Percentiles rank a stretch among this genome's conserved stretches.
Evolutionary conservation across 306 rosid genomes (phyloP).

Genomic region (Castanea crenata): DNA sequence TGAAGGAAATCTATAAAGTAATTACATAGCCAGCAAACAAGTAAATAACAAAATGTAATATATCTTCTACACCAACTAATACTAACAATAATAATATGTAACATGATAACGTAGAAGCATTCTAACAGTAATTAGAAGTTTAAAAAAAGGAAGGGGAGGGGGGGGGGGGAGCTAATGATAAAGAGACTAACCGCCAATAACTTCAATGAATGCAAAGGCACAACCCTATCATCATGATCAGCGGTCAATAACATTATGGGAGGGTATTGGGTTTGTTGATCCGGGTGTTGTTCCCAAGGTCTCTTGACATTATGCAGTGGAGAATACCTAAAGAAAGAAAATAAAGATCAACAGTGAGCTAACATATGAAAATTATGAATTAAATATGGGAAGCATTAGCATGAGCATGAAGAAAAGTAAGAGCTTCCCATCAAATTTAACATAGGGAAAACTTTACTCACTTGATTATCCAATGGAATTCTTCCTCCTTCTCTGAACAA

Average conservation of each 20-base stretch:
- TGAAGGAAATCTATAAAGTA: neutral
- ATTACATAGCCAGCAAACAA: neutral
- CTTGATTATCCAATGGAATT: slow-evolving; percentile 90
- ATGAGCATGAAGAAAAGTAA: neutral
- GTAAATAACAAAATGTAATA: neutral
- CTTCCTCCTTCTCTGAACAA: slow-evolving; percentile 87
- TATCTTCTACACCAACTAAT: neutral
- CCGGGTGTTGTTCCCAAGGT: slow-evolving; percentile 73
- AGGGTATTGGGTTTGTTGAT: slow-evolving; percentile 67
- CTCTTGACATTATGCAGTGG: slow-evolving; percentile 89
- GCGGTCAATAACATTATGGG: slow-evolving; percentile 91
- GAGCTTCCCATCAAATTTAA: neutral
- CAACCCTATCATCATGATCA: slow-evolving; percentile 98
- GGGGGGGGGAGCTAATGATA: neutral
- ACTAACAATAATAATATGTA: neutral
- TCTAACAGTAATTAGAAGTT: neutral
- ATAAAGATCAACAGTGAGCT: slow-evolving; percentile 2
- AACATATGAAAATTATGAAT: neutral
- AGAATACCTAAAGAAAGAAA: slow-evolving; percentile 61
- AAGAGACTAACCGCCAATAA: slow-evolving; percentile 71
- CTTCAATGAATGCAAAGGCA: slow-evolving; percentile 84
- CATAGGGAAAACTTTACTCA: slow-evolving; percentile 38
- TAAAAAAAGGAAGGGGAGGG: neutral
- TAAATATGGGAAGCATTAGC: neutral
- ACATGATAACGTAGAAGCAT: neutral